Percentiles rank a stretch among this genome's conserved stretches.
These are phyloP conservation scores for Fusarium cicatricum DNA, from an alignment of 2,329 filamentous ascomycete genomes.

Conservation along the genomic window DNA sequence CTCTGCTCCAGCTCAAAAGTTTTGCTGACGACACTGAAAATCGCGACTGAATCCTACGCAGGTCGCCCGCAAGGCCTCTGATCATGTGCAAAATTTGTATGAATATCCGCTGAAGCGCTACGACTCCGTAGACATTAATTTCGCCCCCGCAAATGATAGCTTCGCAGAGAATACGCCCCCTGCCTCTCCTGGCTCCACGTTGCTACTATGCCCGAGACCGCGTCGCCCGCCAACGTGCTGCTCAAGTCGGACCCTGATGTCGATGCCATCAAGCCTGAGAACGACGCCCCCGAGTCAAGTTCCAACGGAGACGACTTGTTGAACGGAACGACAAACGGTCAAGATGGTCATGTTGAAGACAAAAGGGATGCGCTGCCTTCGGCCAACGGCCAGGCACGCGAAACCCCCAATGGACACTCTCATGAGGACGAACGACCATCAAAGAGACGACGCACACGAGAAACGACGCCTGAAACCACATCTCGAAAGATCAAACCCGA, in stretches of 20 bases:
- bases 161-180: slow-evolving; percentile 62
- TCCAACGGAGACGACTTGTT: slow-evolving; percentile 31
- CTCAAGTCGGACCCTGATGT: slow-evolving; percentile 43
- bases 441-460: slow-evolving; percentile 71
- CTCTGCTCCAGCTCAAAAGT: slow-evolving; percentile 51
- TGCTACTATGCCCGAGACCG: slow-evolving; percentile 67
- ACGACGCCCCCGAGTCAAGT: slow-evolving; percentile 32
- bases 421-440: slow-evolving; percentile 59
- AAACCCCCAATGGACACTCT: slow-evolving; percentile 50
- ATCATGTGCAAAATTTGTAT: slow-evolving; percentile 64
- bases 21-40: slow-evolving; percentile 61
- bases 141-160: slow-evolving; percentile 65
- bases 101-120: slow-evolving; percentile 54
- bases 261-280: slow-evolving; percentile 38
- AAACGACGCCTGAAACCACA: slow-evolving; percentile 52
- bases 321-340: slow-evolving; percentile 19
- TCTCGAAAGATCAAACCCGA: slow-evolving; percentile 56
- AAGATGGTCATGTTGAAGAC: slow-evolving; percentile 20
- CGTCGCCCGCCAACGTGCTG: slow-evolving; percentile 59
- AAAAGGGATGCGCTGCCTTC: slow-evolving; percentile 37
- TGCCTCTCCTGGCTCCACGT: slow-evolving; percentile 53
- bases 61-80: slow-evolving; percentile 57
- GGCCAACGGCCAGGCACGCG: slow-evolving; percentile 46
- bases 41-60: slow-evolving; percentile 54
- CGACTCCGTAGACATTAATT: slow-evolving; percentile 64